These are phyloP conservation scores for Daedalea quercina DNA, from an alignment of 768 basidiomycete species.

Conservation along the genomic window DNA sequence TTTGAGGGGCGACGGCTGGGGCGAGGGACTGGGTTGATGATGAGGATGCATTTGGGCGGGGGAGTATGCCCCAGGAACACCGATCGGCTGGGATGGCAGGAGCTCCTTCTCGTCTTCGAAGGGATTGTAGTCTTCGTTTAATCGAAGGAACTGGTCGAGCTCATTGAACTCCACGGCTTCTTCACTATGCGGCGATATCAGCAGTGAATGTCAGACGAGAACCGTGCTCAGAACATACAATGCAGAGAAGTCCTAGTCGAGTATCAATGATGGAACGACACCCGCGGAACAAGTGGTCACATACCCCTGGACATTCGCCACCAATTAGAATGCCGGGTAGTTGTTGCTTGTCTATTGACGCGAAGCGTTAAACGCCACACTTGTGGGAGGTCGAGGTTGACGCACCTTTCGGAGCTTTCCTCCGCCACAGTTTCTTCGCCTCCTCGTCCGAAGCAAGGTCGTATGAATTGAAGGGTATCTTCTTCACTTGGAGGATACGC, in stretches of 20 bases:
- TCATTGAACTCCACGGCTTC: constrained; percentile 79
- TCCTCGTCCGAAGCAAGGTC: constrained; percentile 82
- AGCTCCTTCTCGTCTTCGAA: constrained; percentile 56
- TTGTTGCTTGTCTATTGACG: constrained; percentile 65
- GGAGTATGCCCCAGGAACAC: constrained; percentile 72
- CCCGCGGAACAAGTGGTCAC: constrained; percentile 23
- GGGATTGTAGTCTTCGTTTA: constrained; percentile 63
- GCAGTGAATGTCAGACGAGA: neutral
- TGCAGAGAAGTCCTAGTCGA: constrained; percentile 54
- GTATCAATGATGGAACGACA: neutral
- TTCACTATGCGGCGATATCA: constrained; percentile 42
- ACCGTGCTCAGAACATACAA: constrained; percentile 46
- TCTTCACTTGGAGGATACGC: constrained; percentile 80
- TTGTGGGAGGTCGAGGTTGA: neutral
- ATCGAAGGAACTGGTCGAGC: constrained; percentile 62
- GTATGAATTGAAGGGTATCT: constrained; percentile 74
- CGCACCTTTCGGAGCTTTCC: constrained; percentile 68
- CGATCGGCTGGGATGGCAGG: constrained; percentile 55
- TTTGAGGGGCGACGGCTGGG: constrained; percentile 30
- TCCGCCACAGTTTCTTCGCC: constrained; percentile 74
- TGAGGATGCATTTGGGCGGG: constrained; percentile 81
- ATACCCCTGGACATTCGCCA: constrained; percentile 67
- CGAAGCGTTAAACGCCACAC: neutral
- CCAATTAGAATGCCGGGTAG: constrained; percentile 82
- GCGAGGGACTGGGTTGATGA: constrained; percentile 41